Conservation (phyloP, 805 yeast species). For the Lipomyces kockii region DNA sequence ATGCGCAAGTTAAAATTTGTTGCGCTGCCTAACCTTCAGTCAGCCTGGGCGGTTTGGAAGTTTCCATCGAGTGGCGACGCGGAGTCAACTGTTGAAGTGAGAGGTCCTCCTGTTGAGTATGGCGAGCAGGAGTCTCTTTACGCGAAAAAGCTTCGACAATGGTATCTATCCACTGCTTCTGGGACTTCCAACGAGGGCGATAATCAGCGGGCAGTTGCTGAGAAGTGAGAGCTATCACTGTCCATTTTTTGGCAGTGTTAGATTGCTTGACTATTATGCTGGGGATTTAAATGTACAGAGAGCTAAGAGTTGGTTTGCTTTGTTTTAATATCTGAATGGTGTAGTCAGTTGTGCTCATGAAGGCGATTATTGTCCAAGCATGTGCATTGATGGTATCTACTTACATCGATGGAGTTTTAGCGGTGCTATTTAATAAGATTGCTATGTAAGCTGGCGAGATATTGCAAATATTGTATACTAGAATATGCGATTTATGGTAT, state of each 20-base stretch:
- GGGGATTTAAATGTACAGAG: neutral
- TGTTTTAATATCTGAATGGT: neutral
- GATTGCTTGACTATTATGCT: neutral
- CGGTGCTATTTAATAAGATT: neutral
- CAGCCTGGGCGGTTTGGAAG: slow-evolving; percentile 27
- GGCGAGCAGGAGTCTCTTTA: slow-evolving; percentile 18
- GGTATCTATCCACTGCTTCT: slow-evolving; percentile 13
- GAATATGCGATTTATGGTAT: neutral
- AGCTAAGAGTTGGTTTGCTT: neutral
- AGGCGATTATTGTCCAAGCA: neutral
- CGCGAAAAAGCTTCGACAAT: slow-evolving; percentile 10
- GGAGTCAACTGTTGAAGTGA: neutral
- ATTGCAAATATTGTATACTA: neutral
- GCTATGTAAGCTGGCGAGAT: neutral
- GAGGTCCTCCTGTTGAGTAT: slow-evolving; percentile 33
- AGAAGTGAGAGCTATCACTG: neutral
- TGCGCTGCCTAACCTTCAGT: slow-evolving; percentile 12
- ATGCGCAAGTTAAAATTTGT: slow-evolving; percentile 4
- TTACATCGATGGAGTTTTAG: neutral
- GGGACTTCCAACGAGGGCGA: neutral
- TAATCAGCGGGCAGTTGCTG: neutral
- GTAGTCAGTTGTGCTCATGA: neutral
- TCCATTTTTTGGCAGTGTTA: neutral
- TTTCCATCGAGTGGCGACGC: neutral
- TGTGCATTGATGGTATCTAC: neutral